Evolutionary conservation across 1,284 basidiomycete species (phyloP).

Genomic region (Trametes hirsuta): DNA sequence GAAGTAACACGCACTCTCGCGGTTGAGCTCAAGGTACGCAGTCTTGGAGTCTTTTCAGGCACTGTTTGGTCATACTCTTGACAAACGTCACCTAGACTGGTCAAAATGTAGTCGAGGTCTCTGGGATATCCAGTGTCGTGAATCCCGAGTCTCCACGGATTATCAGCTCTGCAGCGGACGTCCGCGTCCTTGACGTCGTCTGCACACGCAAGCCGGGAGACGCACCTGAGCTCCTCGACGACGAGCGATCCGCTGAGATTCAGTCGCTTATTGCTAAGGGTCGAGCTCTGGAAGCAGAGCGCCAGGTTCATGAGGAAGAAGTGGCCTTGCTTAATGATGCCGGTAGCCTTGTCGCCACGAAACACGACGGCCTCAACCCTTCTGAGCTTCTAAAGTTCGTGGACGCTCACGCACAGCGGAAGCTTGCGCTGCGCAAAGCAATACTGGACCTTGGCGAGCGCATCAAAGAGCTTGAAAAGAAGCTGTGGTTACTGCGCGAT

Average conservation of each 20-base stretch:
- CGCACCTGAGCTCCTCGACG: slow-evolving; percentile 25
- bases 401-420: slow-evolving; percentile 43
- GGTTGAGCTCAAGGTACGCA: slow-evolving; percentile 36
- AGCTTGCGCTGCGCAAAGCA: slow-evolving; percentile 39
- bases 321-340: slow-evolving; percentile 46
- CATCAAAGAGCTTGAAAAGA: slow-evolving; percentile 41
- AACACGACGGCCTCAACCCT: not conserved
- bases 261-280: slow-evolving; percentile 42
- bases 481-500: slow-evolving; percentile 19
- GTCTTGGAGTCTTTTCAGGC: not conserved
- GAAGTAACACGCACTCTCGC: slow-evolving; percentile 39
- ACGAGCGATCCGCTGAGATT: slow-evolving; percentile 31
- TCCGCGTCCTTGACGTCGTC: slow-evolving; percentile 53
- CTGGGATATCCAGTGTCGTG: slow-evolving; percentile 48
- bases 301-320: slow-evolving; percentile 42
- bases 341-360: slow-evolving; percentile 40
- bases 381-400: slow-evolving; percentile 44
- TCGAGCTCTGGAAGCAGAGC: slow-evolving; percentile 40
- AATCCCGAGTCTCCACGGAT: slow-evolving; percentile 53
- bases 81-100: slow-evolving; percentile 41
- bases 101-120: slow-evolving; percentile 51
- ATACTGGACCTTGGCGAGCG: slow-evolving; percentile 43
- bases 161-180: slow-evolving; percentile 44
- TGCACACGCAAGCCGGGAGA: slow-evolving; percentile 38
- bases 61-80: not conserved